These are phyloP conservation scores for Scalesia atractyloides DNA, from an alignment of 129 eudicot species.

Conservation along the genomic window DNA sequence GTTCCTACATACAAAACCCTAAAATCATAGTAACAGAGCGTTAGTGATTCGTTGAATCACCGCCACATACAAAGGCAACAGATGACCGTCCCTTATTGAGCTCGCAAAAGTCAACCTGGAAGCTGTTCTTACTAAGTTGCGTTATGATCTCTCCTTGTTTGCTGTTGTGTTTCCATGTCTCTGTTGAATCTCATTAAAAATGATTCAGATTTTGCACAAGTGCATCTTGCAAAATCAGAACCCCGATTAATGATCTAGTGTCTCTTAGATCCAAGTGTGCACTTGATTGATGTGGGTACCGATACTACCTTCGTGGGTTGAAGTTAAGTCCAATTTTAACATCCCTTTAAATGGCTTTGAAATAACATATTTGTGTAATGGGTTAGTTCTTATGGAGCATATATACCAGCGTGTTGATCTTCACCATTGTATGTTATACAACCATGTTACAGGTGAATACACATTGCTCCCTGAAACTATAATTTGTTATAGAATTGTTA, in stretches of 20 bases:
- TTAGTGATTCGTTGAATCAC: too few relatives aligned
- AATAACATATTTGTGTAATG: slow-evolving; percentile 29
- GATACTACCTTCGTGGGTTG: slow-evolving; percentile 6
- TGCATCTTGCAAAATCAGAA: slow-evolving; percentile 20
- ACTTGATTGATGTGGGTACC: slow-evolving; percentile 25
- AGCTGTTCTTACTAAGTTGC: slow-evolving; percentile 11
- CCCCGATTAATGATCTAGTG: slow-evolving; percentile 20
- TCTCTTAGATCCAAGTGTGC: not conserved
- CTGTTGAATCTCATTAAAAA: slow-evolving; percentile 21
- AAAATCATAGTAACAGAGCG: not conserved
- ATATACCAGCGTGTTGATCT: not conserved
- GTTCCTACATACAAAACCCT: slow-evolving; percentile 15
- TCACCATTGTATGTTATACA: slow-evolving; percentile 25
- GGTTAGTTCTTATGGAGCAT: slow-evolving; percentile 26
- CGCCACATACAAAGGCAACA: slow-evolving; percentile 19
- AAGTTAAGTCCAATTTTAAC: slow-evolving; percentile 10
- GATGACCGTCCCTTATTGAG: slow-evolving; percentile 24
- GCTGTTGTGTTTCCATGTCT: slow-evolving; percentile 25
- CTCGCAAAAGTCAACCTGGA: slow-evolving; percentile 22
- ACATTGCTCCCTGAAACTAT: slow-evolving; percentile 17
- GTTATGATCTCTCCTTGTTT: slow-evolving; percentile 19
- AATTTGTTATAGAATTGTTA: not conserved
- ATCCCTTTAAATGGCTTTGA: slow-evolving; percentile 21
- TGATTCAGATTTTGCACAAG: slow-evolving; percentile 19
- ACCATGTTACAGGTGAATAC: slow-evolving; percentile 35